phyloP scores from a whole-genome alignment of 345 rosid species.

The Eucalyptus sideroxylon region DNA sequence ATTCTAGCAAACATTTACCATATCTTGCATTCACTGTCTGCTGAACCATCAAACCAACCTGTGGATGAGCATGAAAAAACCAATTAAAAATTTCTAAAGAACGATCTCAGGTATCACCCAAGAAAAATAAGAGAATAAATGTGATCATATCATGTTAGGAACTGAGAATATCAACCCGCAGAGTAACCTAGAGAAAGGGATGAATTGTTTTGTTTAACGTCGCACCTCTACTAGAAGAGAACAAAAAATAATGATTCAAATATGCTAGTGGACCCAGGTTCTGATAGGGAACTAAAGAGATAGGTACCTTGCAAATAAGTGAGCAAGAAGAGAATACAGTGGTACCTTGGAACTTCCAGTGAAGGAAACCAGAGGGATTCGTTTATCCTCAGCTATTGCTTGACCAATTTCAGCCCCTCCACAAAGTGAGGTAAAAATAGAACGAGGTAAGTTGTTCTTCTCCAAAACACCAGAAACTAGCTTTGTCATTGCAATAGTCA shows the following conservation, averaged over 20 bases:
- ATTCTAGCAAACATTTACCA: slow-evolving; percentile 89
- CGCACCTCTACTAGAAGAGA: neutral
- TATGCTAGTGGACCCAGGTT: neutral
- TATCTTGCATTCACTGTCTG: slow-evolving; percentile 69
- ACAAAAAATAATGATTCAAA: neutral
- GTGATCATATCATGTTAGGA: neutral
- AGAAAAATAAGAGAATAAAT: neutral
- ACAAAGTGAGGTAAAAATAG: slow-evolving; percentile 88
- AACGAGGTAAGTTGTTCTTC: slow-evolving; percentile 82
- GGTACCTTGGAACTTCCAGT: slow-evolving; percentile 92
- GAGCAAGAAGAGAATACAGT: neutral
- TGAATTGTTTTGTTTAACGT: neutral
- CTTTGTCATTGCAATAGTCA: slow-evolving; percentile 91
- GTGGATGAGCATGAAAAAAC: neutral
- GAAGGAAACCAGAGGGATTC: slow-evolving; percentile 80
- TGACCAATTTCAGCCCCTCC: slow-evolving; percentile 95
- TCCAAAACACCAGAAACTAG: slow-evolving; percentile 75
- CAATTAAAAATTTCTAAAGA: neutral
- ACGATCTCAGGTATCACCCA: neutral
- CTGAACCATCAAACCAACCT: slow-evolving; percentile 87
- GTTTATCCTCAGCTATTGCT: slow-evolving; percentile 76
- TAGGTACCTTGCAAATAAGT: neutral
- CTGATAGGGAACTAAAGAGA: neutral
- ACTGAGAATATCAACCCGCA: neutral
- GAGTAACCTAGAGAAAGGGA: neutral